A percentile compares a stretch with the other conserved stretches of the same genome.
These are phyloP conservation scores for Pseudotulostoma volvatum DNA, from an alignment of 495 filamentous ascomycete genomes.

Conservation along the genomic window DNA sequence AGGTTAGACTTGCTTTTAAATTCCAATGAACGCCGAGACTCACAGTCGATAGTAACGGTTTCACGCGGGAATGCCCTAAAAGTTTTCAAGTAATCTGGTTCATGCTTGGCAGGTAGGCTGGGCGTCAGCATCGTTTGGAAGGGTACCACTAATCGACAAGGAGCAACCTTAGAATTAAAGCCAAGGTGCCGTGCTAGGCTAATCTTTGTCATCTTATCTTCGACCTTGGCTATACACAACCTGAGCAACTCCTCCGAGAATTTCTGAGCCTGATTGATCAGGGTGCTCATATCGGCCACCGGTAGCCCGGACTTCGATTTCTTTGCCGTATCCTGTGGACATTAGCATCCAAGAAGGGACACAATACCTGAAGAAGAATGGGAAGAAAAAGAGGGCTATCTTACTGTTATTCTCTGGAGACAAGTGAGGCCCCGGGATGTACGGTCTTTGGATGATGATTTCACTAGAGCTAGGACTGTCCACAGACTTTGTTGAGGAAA, in stretches of 20 bases:
- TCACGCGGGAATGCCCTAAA: slow-evolving; percentile 68
- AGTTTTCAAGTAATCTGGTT: slow-evolving; percentile 45
- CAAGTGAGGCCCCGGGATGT: slow-evolving; percentile 30
- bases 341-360: slow-evolving; percentile 12
- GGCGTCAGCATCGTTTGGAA: slow-evolving; percentile 72
- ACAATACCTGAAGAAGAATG: no score
- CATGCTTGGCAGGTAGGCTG: slow-evolving; percentile 58
- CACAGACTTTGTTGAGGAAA: slow-evolving; percentile 89
- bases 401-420: slow-evolving; percentile 31
- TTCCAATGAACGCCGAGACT: slow-evolving; percentile 7
- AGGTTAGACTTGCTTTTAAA: slow-evolving; percentile 24
- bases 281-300: slow-evolving; percentile 39
- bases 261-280: slow-evolving; percentile 66
- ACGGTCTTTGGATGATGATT: slow-evolving; percentile 35
- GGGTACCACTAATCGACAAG: slow-evolving; percentile 73
- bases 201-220: slow-evolving; percentile 51
- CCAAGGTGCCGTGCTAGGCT: slow-evolving; percentile 58
- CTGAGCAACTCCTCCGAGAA: slow-evolving; percentile 69
- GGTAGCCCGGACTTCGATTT: slow-evolving; percentile 26
- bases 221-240: slow-evolving; percentile 58
- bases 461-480: slow-evolving; percentile 71
- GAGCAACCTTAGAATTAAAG: slow-evolving; percentile 70
- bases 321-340: slow-evolving; percentile 24
- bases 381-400: neutral
- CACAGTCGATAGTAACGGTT: slow-evolving; percentile 42